These are phyloP conservation scores for Leccinum olivaceopallidum DNA, from an alignment of 768 basidiomycete species.

Conservation along the genomic window DNA sequence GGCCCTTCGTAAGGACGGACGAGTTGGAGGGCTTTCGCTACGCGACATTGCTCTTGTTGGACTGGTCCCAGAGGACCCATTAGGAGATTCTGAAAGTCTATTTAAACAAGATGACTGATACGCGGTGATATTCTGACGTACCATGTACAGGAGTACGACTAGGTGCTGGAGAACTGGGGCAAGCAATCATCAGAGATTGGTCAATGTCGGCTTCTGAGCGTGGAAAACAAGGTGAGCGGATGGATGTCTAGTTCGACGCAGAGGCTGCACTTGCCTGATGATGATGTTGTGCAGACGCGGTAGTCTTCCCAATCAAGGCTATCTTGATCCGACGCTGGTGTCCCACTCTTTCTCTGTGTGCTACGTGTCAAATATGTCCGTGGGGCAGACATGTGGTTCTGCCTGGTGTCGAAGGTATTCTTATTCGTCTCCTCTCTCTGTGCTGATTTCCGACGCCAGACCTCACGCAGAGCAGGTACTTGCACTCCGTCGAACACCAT, in stretches of 20 bases:
- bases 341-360: constrained; percentile 1
- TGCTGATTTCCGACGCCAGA: constrained; percentile 12
- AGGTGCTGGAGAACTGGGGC: constrained; percentile 10
- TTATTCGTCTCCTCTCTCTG: not conserved
- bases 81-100: constrained; percentile 1
- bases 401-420: not conserved
- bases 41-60: constrained; percentile 11
- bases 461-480: constrained; percentile 27
- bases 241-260: not conserved
- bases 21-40: constrained; percentile 7
- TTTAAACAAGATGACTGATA: not conserved
- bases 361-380: not conserved
- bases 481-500: constrained; percentile 33
- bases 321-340: constrained; percentile 15
- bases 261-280: constrained; percentile 21
- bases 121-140: constrained; percentile 1
- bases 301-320: constrained; percentile 36
- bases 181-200: constrained; percentile 16
- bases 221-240: not conserved
- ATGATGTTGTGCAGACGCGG: constrained; percentile 14
- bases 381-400: not conserved
- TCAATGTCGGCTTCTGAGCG: constrained; percentile 26
- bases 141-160: constrained; percentile 6
- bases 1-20: constrained; percentile 35
- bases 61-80: not conserved